Evolutionary conservation across 768 basidiomycete genomes (phyloP), one percentile per base, ranked within the genome.

Genomic region (Rhodotorula babjevae): DNA sequence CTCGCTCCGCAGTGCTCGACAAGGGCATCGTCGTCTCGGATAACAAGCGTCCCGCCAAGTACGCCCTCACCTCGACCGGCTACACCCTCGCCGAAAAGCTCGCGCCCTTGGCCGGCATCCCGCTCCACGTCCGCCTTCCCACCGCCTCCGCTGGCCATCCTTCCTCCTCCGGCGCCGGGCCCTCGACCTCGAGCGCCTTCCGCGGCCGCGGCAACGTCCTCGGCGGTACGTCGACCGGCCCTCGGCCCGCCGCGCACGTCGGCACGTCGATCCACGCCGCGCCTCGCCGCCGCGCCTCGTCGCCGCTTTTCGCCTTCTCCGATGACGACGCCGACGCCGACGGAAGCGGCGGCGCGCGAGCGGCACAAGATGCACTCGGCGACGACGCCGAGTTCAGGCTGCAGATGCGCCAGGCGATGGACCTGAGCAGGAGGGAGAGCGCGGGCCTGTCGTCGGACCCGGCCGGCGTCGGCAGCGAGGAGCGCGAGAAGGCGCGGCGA

Each of bases 1-100:
- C 42, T 2, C 55, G 7, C 3, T 8, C 0, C 31, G 27, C 63
- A 58, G 59, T 73, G 25, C 14, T 5, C 19, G 14, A 27, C 0
- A 67, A 76, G 29, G 36, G 49, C 21, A 59, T 76, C 57, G 62
- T 67, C 58, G 19, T 53, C 7, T 12, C 56, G 1, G 62, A 76
- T 47, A 57, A 55, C 46, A 67, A 57, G 55, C 55, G 56, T 0
- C 74, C 74, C 0, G 44, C 53, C 36, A 58, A 61, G 25, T 76
- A 23, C 44, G 25, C 59, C 27, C 63, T 76, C 25, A 61, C 68
- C 2, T 42, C 66, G 1, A 9, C 49, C 15, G 74, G 74, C 31
- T 76, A 72, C 60, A 10, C 36, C 21, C 65, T 76, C 57, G 71
- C 71, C 29, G 71, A 72, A 29, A 36, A 59, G 11, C 65, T 76